Evolutionary conservation across 2,329 filamentous ascomycete genomes (phyloP).

Genomic region (Alternaria panax): DNA sequence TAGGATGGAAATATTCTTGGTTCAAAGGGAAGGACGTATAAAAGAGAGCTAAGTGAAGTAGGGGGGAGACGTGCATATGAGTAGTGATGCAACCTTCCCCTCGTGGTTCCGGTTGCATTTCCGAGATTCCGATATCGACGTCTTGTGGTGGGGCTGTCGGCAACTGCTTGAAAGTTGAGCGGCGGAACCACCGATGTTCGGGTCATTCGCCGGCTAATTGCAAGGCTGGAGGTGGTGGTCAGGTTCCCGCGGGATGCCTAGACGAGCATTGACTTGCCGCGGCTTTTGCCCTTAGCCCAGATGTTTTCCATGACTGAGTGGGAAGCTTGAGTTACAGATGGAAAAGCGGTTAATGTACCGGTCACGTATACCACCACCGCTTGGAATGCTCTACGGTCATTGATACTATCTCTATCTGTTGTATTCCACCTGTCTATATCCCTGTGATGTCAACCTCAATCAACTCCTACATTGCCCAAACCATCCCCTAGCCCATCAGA

Average conservation of each 20-base stretch:
- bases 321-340: not conserved
- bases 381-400: not conserved
- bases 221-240: not conserved
- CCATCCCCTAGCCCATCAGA: conserved; percentile 56
- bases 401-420: not conserved
- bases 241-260: not conserved
- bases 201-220: conserved; percentile 22
- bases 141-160: conserved; percentile 21
- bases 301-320: not conserved
- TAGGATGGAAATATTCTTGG: no score
- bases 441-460: no score
- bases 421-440: not conserved
- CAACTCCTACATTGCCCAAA: no score
- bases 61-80: no score
- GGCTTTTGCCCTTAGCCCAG: conserved; percentile 1
- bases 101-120: conserved; percentile 21
- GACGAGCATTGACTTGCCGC: conserved; percentile 2
- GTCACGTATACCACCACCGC: not conserved
- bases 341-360: not conserved
- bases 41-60: not conserved
- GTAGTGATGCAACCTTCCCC: conserved; percentile 13
- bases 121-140: conserved; percentile 25
- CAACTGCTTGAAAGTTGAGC: conserved; percentile 15
- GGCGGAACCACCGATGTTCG: conserved; percentile 29
- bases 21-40: no score